Evolutionary conservation across 2,329 filamentous ascomycete genomes (phyloP), one percentile per base, ranked within the genome.

Genomic region (Penicillium sp.): DNA sequence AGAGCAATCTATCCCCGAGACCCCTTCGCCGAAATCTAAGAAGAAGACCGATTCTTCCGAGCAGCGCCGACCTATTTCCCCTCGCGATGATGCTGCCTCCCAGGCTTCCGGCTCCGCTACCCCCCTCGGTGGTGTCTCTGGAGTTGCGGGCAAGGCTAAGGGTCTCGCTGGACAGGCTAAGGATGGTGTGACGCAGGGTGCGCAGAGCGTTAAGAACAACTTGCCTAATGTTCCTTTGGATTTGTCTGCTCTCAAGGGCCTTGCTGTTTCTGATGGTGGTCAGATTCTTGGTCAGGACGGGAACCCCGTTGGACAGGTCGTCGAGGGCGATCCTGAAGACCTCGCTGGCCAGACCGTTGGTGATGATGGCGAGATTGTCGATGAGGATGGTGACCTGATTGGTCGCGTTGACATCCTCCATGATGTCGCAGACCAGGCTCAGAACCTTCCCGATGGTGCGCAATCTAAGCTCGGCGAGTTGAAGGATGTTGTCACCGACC

Each of bases 251-350:
- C 54, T 76, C 36, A 74, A 74, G 46, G 74, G 74, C 14, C 68
- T 74, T 6, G 62, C 68, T 39, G 65, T 76, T 36, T 58, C 59
- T 9, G 67, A 74, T 43, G 66, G 61, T 9, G 74, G 73, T 3
- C 58, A 73, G 24, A 68, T 76, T 16, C 52, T 70, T 1, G 70
- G 69, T 28, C 39, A 68, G 6, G 60, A 69, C 18, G 73, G 73
- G 0, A 67, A 65, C 5, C 60, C 66, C 0, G 52, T 76, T 20
- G 74, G 73, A 20, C 61, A 69, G 20, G 65, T 76, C 8, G 64
- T 71, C 7, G 73, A 76, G 52, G 74, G 74, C 1, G 69, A 75
- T 25, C 64, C 71, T 0, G 67, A 68, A 24, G 72, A 75, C 42
- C 66, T 76, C 2, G 67, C 72, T 39, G 74, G 73, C 3, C 69